A percentile compares a stretch with the other conserved stretches of the same genome.
These are phyloP conservation scores for Erythrophleum fordii DNA, from an alignment of 306 rosid species.

Conservation along the genomic window DNA sequence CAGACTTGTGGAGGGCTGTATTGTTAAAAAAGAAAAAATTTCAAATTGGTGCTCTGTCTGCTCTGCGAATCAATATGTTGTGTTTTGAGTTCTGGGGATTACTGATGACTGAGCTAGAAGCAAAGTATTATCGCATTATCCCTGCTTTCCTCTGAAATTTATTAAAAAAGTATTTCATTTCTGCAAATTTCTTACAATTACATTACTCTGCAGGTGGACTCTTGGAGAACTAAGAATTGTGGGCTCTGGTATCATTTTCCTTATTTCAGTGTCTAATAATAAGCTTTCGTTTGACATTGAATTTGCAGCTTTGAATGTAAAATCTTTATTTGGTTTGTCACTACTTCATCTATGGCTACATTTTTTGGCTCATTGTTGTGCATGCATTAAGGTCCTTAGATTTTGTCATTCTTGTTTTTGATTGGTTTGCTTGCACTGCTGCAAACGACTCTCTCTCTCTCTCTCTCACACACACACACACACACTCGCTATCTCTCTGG, in stretches of 20 bases:
- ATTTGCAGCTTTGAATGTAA: constrained; percentile 35
- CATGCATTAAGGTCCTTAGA: neutral
- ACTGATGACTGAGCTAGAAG: neutral
- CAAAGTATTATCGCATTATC: neutral
- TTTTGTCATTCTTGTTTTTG: neutral
- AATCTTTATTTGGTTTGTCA: constrained; percentile 13
- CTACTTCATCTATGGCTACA: constrained; percentile 5
- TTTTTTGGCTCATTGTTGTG: neutral
- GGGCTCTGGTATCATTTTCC: constrained; percentile 28
- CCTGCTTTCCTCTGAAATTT: neutral
- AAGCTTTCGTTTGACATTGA: constrained; percentile 20
- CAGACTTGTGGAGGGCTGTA: neutral
- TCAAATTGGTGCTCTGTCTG: neutral
- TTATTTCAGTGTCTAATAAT: constrained; percentile 28
- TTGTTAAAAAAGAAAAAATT: neutral
- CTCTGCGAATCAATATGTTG: neutral
- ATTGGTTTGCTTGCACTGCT: neutral
- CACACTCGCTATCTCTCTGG: neutral
- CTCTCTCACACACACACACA: no score
- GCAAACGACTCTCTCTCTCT: neutral
- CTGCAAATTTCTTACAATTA: constrained; percentile 34
- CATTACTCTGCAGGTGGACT: constrained; percentile 48
- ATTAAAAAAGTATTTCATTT: neutral
- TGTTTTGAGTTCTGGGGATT: neutral
- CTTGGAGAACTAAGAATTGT: constrained; percentile 30